Evolutionary conservation across 2,329 filamentous ascomycete species (phyloP).

Genomic region (Ilyonectria mors-panacis): DNA sequence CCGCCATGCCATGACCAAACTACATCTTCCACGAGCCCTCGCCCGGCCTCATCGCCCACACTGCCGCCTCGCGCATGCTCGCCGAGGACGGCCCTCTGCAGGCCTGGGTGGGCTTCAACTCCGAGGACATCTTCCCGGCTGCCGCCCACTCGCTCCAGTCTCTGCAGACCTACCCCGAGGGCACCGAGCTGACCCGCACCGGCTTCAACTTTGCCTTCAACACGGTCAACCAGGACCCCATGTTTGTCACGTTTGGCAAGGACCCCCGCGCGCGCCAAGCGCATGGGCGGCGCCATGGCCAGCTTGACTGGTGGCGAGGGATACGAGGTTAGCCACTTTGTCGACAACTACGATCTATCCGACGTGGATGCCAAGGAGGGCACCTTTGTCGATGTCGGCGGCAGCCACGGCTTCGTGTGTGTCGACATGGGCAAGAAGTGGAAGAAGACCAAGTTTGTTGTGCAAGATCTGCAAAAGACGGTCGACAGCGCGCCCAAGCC

Average conservation of each 20-base stretch:
- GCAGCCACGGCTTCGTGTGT: conserved; percentile 70
- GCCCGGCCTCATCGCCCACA: conserved; percentile 68
- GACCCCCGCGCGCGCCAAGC: conserved; percentile 62
- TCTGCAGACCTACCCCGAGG: conserved; percentile 61
- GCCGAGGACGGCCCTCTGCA: conserved; percentile 63
- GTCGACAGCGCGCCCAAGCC: conserved; percentile 63
- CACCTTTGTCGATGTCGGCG: conserved; percentile 72
- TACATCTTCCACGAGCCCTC: conserved; percentile 68
- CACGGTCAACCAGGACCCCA: conserved; percentile 66
- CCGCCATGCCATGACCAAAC: conserved; percentile 72
- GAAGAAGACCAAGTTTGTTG: conserved; percentile 67
- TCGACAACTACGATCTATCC: conserved; percentile 68
- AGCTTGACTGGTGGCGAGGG: conserved; percentile 70
- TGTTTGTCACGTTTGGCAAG: conserved; percentile 68
- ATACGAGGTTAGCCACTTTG: conserved; percentile 67
- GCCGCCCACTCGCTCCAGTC: conserved; percentile 63
- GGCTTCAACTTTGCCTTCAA: conserved; percentile 67
- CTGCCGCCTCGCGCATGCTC: conserved; percentile 66
- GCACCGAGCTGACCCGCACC: conserved; percentile 62
- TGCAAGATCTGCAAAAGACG: conserved; percentile 68
- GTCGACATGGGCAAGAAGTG: conserved; percentile 68
- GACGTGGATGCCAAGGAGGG: conserved; percentile 61
- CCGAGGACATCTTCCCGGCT: conserved; percentile 68
- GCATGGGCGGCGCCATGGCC: conserved; percentile 70
- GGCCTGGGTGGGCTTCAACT: conserved; percentile 70